Evolutionary conservation across 345 rosid genomes (phyloP), one percentile per base, ranked within the genome.

Genomic region (Citrus hindsii): DNA sequence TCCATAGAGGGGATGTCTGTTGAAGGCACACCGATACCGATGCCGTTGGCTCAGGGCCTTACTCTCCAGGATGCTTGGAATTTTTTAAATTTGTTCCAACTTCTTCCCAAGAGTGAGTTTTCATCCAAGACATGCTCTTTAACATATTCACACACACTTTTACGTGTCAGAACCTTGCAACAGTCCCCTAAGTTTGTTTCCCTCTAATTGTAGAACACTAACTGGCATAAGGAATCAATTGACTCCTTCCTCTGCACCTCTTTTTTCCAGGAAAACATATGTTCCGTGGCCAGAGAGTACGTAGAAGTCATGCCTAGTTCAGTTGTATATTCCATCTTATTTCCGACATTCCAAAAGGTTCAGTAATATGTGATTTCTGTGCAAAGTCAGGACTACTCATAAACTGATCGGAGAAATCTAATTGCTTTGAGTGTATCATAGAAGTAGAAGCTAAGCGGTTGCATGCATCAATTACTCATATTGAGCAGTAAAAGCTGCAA

Each of bases 101-200:
- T 66, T 76, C 69, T 73, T 79, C 83, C 77, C 80, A 48, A 77
- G 69, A 69, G 89, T 87, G 84, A 85, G 90, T 81, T 71, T 18
- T 18, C 58, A 12, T 74, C 78, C 75, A 25, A 46, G 51, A 46
- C 18, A 13, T 46, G 51, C 51, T 71, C 35, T 21, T 60, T 40
- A 61, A 16, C 10, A 61, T 37, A 16, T 74, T 24, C 21, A 27
- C 25, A 9, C 35, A 37, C 8, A 40, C 48, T 27, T 48, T 27
- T 14, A 10, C 22, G 0, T 24, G 59, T 21, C 32, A 56, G 53
- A 67, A 32, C 51, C 53, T 62, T 9, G 6, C 51, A n/a, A 27
- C 19, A 63, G 55, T 32, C 32, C 12, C 16, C 18, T 12, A 22
- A 40, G 16, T 24, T 62, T 75, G 25, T 40, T 74, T 75, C 27